Conservation (phyloP, 129 eudicot species). For the Arctium minus region DNA sequence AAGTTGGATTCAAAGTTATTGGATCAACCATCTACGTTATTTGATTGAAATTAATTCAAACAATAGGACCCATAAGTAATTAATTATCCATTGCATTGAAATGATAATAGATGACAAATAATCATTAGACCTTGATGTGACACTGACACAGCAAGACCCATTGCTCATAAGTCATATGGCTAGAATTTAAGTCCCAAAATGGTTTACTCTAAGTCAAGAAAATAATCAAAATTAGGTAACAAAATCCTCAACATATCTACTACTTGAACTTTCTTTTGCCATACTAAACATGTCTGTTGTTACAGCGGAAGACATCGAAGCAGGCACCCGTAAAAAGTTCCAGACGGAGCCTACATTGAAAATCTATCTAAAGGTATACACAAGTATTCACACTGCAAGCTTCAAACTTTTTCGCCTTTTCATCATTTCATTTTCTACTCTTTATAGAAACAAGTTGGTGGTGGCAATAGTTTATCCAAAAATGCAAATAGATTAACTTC, state of each 20-base stretch:
- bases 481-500: conserved; percentile 36
- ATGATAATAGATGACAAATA: background rate
- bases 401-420: background rate
- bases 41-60: background rate
- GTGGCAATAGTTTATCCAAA: conserved; percentile 5
- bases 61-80: background rate
- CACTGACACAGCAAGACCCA: background rate
- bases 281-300: conserved; percentile 19
- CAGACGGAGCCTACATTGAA: conserved; percentile 79
- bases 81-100: background rate
- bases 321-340: conserved; percentile 56
- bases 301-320: conserved; percentile 91
- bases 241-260: background rate
- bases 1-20: too few species aligned
- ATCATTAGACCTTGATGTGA: background rate
- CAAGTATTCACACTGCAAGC: conserved; percentile 3
- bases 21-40: too few species aligned
- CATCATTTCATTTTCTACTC: background rate
- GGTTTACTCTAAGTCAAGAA: background rate
- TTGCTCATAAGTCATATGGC: background rate
- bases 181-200: background rate
- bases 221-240: background rate
- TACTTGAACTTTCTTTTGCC: background rate
- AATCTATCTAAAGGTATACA: conserved; percentile 69
- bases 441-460: conserved; percentile 4